Percentiles rank a stretch among this genome's conserved stretches.
phyloP scores from a whole-genome alignment of 345 rosid genomes.

The Lenwebbia sp. region DNA sequence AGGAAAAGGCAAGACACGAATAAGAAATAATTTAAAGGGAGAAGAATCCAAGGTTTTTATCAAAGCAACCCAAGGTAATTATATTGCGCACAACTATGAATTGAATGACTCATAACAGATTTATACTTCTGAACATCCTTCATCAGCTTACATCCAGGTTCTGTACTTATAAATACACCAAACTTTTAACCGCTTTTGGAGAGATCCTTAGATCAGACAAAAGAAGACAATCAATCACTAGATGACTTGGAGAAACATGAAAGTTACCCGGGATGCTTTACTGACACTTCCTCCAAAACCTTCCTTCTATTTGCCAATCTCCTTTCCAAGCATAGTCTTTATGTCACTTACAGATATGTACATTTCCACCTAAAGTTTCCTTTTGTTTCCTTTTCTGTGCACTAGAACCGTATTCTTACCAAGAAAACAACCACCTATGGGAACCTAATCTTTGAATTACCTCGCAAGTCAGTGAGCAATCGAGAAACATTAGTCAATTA shows the following conservation, averaged over 20 bases:
- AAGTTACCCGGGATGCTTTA: neutral
- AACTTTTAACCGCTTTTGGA: neutral
- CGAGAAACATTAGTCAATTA: neutral
- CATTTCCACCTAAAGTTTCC: neutral
- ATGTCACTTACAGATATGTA: neutral
- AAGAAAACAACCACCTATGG: neutral
- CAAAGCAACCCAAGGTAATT: neutral
- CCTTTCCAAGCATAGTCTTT: neutral
- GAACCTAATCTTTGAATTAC: neutral
- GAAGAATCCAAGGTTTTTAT: neutral
- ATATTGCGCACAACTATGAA: neutral
- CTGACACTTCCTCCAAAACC: neutral
- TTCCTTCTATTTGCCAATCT: neutral
- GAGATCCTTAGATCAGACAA: neutral
- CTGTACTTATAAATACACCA: neutral
- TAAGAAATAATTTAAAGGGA: neutral
- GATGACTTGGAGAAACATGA: neutral
- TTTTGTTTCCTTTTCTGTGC: neutral
- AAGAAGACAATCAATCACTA: neutral
- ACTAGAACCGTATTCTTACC: neutral
- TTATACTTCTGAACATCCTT: neutral
- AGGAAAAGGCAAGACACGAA: neutral
- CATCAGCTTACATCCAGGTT: neutral
- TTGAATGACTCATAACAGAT: neutral
- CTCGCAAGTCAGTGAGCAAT: neutral